These are phyloP conservation scores for Hibiscus trionum DNA, from an alignment of 345 rosid genomes.

Conservation along the genomic window DNA sequence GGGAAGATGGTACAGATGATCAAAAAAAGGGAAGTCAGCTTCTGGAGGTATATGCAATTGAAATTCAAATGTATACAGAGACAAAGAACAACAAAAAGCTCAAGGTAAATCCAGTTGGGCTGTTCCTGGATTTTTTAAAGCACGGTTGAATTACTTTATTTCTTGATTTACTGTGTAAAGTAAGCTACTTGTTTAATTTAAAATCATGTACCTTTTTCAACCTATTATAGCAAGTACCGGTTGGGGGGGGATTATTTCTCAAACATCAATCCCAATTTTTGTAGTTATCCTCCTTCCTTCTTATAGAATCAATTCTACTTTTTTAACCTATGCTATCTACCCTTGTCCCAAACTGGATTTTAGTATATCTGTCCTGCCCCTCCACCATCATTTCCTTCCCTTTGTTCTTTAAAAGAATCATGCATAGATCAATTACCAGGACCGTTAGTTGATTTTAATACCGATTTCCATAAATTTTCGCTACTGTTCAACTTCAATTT, in stretches of 20 bases:
- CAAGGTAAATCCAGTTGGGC: slow-evolving; percentile 40
- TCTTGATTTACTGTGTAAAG: not conserved
- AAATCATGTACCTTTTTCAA: not conserved
- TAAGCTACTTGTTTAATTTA: not conserved
- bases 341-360: too few relatives aligned
- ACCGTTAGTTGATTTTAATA: not conserved
- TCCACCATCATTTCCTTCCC: too few relatives aligned
- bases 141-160: not conserved
- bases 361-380: too few relatives aligned
- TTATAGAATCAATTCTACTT: not conserved
- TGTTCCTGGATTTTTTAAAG: not conserved
- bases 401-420: too few relatives aligned
- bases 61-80: slow-evolving; percentile 98
- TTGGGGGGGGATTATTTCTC: not conserved
- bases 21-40: slow-evolving; percentile 99
- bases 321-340: too few relatives aligned
- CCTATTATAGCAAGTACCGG: not conserved
- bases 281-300: not conserved
- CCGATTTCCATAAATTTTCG: not conserved
- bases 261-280: not conserved
- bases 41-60: slow-evolving; percentile 94
- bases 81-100: slow-evolving; percentile 98
- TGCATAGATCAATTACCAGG: too few relatives aligned
- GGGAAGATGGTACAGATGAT: slow-evolving; percentile 99
- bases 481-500: not conserved